A percentile compares a stretch with the other conserved stretches of the same genome.
Conservation (phyloP, 371 early-diverging fungal genomes). For the Circinella umbellata region DNA sequence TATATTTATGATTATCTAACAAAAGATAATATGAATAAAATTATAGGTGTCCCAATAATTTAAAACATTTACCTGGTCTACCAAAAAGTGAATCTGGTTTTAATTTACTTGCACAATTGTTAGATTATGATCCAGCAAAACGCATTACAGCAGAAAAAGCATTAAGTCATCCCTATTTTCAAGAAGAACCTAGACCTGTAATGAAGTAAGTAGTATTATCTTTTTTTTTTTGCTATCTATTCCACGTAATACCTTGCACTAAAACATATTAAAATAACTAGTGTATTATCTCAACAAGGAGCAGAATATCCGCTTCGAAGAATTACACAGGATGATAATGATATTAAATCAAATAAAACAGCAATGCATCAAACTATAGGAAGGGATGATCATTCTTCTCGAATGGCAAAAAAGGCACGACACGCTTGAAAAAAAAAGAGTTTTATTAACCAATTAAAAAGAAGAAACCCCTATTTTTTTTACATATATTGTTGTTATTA, state of each 20-base stretch:
- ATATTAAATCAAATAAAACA: constrained; percentile 58
- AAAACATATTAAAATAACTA: constrained; percentile 9
- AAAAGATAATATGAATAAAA: no score
- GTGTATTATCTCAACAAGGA: constrained; percentile 62
- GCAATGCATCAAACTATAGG: constrained; percentile 13
- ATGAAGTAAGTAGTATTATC: constrained; percentile 59
- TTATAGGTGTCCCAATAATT: constrained; percentile 51
- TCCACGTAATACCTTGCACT: no score
- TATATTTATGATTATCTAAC: no score
- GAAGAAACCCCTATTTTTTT: no score
- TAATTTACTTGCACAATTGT: constrained; percentile 77
- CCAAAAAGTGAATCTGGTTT: constrained; percentile 69
- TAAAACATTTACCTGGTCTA: constrained; percentile 46
- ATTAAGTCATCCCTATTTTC: constrained; percentile 89
- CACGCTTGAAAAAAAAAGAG: constrained; percentile 23
- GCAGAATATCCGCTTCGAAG: constrained; percentile 67
- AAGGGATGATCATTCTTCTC: constrained; percentile 32
- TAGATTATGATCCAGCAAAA: constrained; percentile 93
- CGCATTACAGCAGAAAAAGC: constrained; percentile 91
- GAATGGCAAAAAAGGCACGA: constrained; percentile 43
- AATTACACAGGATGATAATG: constrained; percentile 72
- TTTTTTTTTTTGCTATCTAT: not conserved
- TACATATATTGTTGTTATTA: no score
- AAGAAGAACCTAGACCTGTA: constrained; percentile 85
- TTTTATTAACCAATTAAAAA: no score